phyloP scores from a whole-genome alignment of 305 asterid genomes.

The Petunia hybrid region DNA sequence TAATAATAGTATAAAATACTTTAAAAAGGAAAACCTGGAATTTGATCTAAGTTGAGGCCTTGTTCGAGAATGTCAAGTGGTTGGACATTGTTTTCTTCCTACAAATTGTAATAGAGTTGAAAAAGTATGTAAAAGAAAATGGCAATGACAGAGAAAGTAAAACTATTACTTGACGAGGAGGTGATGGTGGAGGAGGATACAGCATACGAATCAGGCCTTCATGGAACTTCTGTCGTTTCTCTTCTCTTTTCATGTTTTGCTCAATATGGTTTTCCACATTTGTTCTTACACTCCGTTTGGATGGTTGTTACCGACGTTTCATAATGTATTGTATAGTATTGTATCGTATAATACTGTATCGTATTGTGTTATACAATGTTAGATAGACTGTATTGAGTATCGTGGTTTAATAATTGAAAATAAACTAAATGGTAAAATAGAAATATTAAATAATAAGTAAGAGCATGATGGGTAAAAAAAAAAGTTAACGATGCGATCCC shows the following conservation, averaged over 20 bases:
- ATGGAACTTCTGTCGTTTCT: conserved; percentile 62
- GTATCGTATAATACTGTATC: too few relatives aligned
- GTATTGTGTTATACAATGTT: too few relatives aligned
- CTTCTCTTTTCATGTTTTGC: conserved; percentile 54
- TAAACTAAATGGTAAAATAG: too few relatives aligned
- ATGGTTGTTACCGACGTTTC: too few relatives aligned
- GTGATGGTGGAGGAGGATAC: conserved; percentile 70
- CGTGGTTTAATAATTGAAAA: too few relatives aligned
- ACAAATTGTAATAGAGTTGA: not conserved
- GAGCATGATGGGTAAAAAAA: too few relatives aligned
- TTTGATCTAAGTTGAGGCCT: conserved; percentile 36
- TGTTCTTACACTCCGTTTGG: not conserved
- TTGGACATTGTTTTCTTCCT: conserved; percentile 47
- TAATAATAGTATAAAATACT: not conserved
- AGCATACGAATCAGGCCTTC: conserved; percentile 67
- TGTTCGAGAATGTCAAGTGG: conserved; percentile 28
- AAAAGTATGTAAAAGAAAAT: not conserved
- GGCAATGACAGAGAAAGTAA: not conserved
- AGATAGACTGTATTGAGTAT: too few relatives aligned
- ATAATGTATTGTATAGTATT: too few relatives aligned
- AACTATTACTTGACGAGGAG: conserved; percentile 43
- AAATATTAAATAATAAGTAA: too few relatives aligned
- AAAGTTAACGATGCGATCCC: too few relatives aligned
- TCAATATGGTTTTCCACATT: not conserved
- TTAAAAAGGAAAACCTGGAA: conserved; percentile 46